Base-by-base conservation (phyloP, 2,329 filamentous ascomycete genomes). In the Aspergillus eucalypticola region DNA sequence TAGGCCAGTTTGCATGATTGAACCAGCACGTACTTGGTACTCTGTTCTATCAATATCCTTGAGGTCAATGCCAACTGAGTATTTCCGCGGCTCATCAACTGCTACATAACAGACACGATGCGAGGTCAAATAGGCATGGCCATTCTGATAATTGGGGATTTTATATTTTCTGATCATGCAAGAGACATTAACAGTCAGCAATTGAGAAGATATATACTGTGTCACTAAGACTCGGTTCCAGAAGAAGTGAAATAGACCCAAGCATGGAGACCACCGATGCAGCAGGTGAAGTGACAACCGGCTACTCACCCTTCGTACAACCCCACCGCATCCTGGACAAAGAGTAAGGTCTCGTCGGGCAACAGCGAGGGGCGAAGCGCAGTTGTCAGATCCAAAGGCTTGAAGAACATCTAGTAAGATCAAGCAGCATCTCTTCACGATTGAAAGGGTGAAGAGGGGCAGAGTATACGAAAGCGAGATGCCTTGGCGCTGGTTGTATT, bases 61-160 rank as follows among this genome's bases (percentile, higher is more conserved):
- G 57, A 99, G 80, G 66, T 96, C 90, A 56, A 99, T 83, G 15
- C 91, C 90, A 32, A 93, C 85, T 0, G 93, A 96, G 75, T 91
- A 87, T 72, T 90, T 90, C 64, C 94, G 86, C 15, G 95, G 92
- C 64, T 97, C 90, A 32, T 87, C 84, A 70, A 92, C 90, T 73
- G 97, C 93, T 65, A 99, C 91, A 74, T 98, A 99, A 81, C 94
- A 99, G 63, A 92, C 88, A 56, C 95, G 90, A 77, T 98, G 94
- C 8, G 95, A 96, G 17, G 95, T 99, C 77, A 99, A 78, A 75
- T 99, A 99, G 58, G 95, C 92, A 79, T 97, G 92, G 54, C 95
- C 95, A 80, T 96, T 92, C 75, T 99, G 95, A 67, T 96, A 92
- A 72, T 93, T 88, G 38, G 91, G 90, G 57, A 99, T 89, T 81